Base-by-base conservation (phyloP, 2,329 filamentous ascomycete species). In the Aspergillus quadrilineatus region DNA sequence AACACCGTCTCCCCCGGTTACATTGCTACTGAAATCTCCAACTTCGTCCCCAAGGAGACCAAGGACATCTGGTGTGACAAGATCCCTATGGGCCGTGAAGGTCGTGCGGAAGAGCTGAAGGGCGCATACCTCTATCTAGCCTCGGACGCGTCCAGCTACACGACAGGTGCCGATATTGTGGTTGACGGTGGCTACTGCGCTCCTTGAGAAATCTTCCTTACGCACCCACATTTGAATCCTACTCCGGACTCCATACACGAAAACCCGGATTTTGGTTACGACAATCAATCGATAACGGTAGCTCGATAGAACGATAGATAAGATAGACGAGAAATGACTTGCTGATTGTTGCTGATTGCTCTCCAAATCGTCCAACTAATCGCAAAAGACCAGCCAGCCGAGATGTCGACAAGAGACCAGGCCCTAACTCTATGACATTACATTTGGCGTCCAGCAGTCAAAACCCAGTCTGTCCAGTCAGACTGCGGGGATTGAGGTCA, bases 51-150 rank as follows among this genome's bases (percentile, higher is more conserved):
- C 0, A 67, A 78, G 7, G 87, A 89, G 64, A 87, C 83, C 3
- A 89, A 90, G 80, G 79, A 82, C 44, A 79, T 89, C 57, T 92
- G 89, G 87, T 85, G 84, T 69, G 84, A 86, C 67, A 92, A 89
- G 81, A 92, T 88, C 41, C 89, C 89, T 8, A 89, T 94, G 85
- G 89, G 85, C 76, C 70, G 90, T 62, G 87, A 92, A 69, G 90
- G 88, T 8, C 80, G 86, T 62, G 78, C 84, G 2, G 82, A 85
- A 58, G 90, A 96, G 78, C 80, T 95, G 65, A 92, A 93, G 78
- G 91, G 89, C 17, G 88, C 88, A 15, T 96, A 89, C 71, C 75
- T 95, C 47, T 94, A 92, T 74, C 79, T 95, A 55, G 88, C 89
- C 15, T 90, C 87, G 12, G 90, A 95, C 73, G 90, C 90, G 4